Evolutionary conservation across 805 yeast genomes (phyloP).

Genomic region (Cyberlindnera samutprakarnensis): DNA sequence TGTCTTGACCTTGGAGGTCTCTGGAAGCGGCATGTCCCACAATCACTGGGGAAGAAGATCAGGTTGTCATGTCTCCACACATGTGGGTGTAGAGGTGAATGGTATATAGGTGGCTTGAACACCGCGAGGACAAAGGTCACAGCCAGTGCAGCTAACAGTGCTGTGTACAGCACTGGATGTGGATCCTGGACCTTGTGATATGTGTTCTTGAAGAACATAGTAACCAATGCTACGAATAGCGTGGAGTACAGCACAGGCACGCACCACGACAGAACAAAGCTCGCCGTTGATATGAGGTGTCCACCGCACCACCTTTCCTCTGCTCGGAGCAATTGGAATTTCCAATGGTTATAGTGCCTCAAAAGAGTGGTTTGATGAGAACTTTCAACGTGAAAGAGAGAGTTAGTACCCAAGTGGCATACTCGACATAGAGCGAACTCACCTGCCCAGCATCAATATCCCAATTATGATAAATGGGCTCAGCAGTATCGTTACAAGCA

Average conservation of each 20-base stretch:
- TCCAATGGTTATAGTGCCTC: background rate
- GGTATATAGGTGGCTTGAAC: conserved; percentile 8
- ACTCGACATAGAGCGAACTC: too few species aligned
- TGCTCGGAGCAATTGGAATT: background rate
- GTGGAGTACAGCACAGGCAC: conserved; percentile 16
- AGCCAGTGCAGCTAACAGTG: conserved; percentile 4
- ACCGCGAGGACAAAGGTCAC: conserved; percentile 9
- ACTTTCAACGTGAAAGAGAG: background rate
- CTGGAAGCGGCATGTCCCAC: conserved; percentile 53
- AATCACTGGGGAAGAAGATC: conserved; percentile 22
- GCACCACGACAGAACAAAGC: conserved; percentile 8
- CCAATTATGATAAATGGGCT: background rate
- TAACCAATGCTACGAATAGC: conserved; percentile 8
- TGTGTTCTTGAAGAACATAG: conserved; percentile 10
- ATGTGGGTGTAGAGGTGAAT: conserved; percentile 1
- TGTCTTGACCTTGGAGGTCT: conserved; percentile 72
- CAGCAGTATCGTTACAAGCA: too few species aligned
- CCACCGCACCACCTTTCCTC: conserved; percentile 15
- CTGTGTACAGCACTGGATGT: conserved; percentile 9
- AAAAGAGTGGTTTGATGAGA: background rate
- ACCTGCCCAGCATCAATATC: background rate
- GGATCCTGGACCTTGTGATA: conserved; percentile 13
- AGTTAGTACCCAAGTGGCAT: too few species aligned
- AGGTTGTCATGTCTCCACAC: conserved; percentile 12
- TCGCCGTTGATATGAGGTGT: conserved; percentile 1